phyloP scores from a whole-genome alignment of 371 early-diverging fungal species.

The Rhizopus arrhizus region DNA sequence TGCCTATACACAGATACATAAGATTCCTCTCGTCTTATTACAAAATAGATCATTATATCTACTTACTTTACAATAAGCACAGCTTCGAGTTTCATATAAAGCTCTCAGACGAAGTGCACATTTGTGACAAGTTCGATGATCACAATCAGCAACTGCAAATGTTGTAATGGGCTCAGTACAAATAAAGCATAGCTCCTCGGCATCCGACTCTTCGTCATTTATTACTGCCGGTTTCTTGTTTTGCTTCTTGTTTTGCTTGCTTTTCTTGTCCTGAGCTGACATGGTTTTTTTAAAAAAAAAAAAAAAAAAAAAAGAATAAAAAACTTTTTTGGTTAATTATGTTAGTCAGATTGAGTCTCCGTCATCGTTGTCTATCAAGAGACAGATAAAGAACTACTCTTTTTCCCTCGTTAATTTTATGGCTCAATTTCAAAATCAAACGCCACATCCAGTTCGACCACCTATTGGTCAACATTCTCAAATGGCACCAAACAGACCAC shows the following conservation, averaged over 20 bases:
- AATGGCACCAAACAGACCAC: no score
- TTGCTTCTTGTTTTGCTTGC: neutral
- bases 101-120: conserved; percentile 89
- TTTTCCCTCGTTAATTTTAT: neutral
- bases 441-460: neutral
- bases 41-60: neutral
- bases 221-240: neutral
- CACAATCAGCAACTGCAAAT: conserved; percentile 88
- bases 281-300: neutral
- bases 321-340: neutral
- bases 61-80: conserved; percentile 89
- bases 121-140: conserved; percentile 88
- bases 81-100: conserved; percentile 80
- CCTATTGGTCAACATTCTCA: neutral
- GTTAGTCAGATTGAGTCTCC: neutral
- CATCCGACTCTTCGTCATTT: conserved; percentile 26
- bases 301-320: neutral
- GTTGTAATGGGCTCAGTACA: conserved; percentile 84
- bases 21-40: neutral
- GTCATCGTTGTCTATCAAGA: neutral
- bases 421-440: neutral
- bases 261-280: neutral
- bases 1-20: conserved; percentile 37
- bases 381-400: neutral
- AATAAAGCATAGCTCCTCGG: conserved; percentile 77